phyloP scores from a whole-genome alignment of 257 asterid genomes.

The Schizonepeta tenuifolia region DNA sequence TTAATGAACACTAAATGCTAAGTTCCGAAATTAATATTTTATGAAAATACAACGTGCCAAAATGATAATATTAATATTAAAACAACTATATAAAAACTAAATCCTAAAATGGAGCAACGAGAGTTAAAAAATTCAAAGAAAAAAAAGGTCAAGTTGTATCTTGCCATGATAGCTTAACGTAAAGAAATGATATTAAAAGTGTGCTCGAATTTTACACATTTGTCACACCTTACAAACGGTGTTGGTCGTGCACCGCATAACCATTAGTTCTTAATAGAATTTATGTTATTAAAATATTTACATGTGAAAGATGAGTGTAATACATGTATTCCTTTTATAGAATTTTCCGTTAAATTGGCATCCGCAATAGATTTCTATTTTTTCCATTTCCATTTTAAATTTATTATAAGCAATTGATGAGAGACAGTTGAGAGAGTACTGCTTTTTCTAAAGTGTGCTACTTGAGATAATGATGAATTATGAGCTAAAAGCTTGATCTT shows the following conservation, averaged over 20 bases:
- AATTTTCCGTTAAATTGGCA: no score
- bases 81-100: background rate
- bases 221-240: background rate
- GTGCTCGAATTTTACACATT: background rate
- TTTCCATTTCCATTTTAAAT: no score
- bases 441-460: constrained; percentile 29
- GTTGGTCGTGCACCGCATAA: no score
- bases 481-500: constrained; percentile 23
- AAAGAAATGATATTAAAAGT: background rate
- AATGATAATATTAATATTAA: background rate
- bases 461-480: constrained; percentile 29
- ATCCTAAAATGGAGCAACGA: background rate
- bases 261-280: no score
- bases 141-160: background rate
- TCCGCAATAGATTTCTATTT: no score
- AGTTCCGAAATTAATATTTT: background rate
- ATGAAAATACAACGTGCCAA: background rate
- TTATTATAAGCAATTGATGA: background rate
- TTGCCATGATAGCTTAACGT: background rate
- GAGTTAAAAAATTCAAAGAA: background rate
- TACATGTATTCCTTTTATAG: no score
- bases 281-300: no score
- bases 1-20: background rate
- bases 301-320: no score
- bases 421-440: background rate